Conservation (phyloP, 441 rosid genomes). For the Jatropha podagrica region DNA sequence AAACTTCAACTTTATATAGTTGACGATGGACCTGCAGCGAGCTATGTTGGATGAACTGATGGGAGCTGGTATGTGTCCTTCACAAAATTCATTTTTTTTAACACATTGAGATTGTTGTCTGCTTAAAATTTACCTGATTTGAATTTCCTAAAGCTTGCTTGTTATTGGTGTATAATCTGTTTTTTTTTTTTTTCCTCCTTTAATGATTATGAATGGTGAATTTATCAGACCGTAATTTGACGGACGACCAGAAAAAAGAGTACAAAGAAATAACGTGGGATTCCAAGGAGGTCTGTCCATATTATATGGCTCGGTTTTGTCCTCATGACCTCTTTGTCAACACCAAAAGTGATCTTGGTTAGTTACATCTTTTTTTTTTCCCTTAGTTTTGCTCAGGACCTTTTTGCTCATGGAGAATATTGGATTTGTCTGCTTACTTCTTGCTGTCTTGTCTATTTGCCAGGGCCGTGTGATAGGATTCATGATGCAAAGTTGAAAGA, state of each 20-base stretch:
- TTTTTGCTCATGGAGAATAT: conserved; percentile 4
- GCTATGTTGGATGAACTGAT: conserved; percentile 97
- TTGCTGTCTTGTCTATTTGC: conserved; percentile 20
- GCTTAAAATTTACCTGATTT: conserved; percentile 9
- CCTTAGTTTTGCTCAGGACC: not conserved
- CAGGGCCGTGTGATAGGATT: conserved; percentile 91
- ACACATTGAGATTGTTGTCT: not conserved
- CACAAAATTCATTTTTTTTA: not conserved
- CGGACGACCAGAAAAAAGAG: conserved; percentile 85
- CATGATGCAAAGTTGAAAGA: conserved; percentile 96
- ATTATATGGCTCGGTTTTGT: conserved; percentile 95
- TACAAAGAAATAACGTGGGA: conserved; percentile 88
- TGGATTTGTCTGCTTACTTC: not conserved
- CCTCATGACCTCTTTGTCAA: conserved; percentile 99
- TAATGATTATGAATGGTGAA: not conserved
- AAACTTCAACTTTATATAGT: not conserved
- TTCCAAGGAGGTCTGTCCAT: conserved; percentile 93
- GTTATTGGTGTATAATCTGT: not conserved
- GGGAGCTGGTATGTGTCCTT: conserved; percentile 69
- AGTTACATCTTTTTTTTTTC: conserved; percentile 9
- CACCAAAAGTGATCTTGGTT: conserved; percentile 96
- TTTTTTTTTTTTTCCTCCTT: not conserved
- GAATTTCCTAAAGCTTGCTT: not conserved
- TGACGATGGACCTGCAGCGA: conserved; percentile 88
- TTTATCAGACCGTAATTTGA: conserved; percentile 77